Percentiles rank a stretch among this genome's conserved stretches.
Evolutionary conservation across 352 stramenopile species (phyloP).

Genomic region (Stramenopiles sp.): DNA sequence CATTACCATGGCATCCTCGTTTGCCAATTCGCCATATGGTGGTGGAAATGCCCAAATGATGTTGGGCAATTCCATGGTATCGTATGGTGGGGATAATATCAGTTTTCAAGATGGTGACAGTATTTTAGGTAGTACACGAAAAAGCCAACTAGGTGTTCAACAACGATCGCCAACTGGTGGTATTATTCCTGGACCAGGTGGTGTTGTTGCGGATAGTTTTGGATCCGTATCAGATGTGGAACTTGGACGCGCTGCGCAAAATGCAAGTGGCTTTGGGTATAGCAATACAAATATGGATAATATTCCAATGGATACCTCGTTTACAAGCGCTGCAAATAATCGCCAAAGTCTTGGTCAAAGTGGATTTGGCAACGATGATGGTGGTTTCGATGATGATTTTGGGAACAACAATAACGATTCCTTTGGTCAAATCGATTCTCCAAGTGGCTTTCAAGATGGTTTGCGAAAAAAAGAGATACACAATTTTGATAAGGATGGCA

Average conservation of each 20-base stretch:
- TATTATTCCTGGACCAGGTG: background rate
- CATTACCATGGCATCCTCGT: conserved; percentile 2
- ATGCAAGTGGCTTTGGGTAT: background rate
- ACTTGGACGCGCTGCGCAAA: background rate
- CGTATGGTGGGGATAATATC: background rate
- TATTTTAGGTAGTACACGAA: conserved; percentile 6
- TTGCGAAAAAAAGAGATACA: background rate
- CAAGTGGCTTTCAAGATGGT: background rate
- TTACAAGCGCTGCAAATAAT: background rate
- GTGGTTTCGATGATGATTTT: background rate
- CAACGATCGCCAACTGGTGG: background rate
- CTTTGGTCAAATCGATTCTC: background rate
- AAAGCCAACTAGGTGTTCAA: background rate
- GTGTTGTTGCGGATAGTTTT: background rate
- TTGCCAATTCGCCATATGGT: background rate
- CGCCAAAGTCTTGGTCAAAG: conserved; percentile 5
- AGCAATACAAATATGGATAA: background rate
- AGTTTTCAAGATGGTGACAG: background rate
- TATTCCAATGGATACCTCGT: conserved; percentile 3
- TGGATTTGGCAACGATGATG: background rate
- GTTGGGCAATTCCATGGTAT: background rate
- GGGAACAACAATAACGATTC: background rate
- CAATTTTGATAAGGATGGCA: background rate
- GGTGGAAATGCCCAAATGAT: background rate
- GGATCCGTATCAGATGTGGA: background rate